These are phyloP conservation scores for Salix koriyanagi DNA, from an alignment of 345 rosid species.

Conservation along the genomic window DNA sequence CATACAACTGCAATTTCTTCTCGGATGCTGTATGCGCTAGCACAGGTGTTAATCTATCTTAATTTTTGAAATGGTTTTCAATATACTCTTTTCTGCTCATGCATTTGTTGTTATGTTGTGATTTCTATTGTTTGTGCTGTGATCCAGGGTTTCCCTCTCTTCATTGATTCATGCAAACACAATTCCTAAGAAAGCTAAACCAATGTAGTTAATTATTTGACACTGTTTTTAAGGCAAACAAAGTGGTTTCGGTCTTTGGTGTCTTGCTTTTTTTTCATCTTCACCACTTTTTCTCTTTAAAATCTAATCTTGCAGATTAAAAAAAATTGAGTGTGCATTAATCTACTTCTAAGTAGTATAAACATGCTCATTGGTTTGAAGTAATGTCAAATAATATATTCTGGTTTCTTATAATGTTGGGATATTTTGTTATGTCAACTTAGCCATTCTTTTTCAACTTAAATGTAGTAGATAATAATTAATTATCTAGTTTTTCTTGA, in stretches of 20 bases:
- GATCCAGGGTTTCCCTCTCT: background rate
- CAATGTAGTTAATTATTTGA: background rate
- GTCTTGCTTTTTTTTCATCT: background rate
- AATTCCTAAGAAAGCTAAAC: background rate
- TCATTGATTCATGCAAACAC: background rate
- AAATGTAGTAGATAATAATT: background rate
- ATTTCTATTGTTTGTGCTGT: background rate
- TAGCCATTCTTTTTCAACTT: background rate
- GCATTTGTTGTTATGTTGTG: background rate
- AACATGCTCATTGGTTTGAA: background rate
- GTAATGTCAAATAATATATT: background rate
- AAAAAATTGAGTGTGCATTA: background rate
- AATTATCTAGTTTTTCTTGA: background rate
- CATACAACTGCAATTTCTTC: conserved; percentile 95
- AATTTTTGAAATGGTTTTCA: conserved; percentile 1
- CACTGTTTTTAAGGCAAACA: background rate
- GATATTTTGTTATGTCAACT: background rate
- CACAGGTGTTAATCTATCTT: conserved; percentile 46
- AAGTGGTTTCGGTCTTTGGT: background rate
- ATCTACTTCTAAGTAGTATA: background rate
- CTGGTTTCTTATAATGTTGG: background rate
- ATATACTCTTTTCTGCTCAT: background rate
- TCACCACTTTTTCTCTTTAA: background rate
- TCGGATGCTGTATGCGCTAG: conserved; percentile 80
- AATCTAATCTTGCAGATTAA: background rate